These are phyloP conservation scores for Aureobasidium sp. DNA, from an alignment of 2,329 filamentous ascomycete genomes.

Conservation along the genomic window DNA sequence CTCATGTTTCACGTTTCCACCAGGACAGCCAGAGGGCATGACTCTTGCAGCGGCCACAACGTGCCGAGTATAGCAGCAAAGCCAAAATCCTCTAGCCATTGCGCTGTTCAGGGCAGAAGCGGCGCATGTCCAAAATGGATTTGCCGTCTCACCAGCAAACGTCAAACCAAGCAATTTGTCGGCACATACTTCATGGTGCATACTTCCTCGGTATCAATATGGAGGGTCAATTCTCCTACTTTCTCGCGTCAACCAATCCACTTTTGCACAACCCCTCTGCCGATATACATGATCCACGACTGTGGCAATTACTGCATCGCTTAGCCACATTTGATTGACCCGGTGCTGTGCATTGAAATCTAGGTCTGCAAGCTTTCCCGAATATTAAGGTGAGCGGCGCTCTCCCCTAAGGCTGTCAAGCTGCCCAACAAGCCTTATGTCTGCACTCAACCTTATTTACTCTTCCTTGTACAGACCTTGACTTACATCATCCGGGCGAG, in stretches of 20 bases:
- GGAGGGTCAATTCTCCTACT: background rate
- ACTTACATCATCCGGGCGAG: background rate
- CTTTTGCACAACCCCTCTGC: background rate
- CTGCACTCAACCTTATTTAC: background rate
- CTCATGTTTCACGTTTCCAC: background rate
- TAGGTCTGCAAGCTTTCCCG: background rate
- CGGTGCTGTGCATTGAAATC: background rate
- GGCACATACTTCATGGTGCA: background rate
- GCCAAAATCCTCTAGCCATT: background rate
- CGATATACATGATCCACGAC: background rate
- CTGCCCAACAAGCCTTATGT: background rate
- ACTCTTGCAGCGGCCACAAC: background rate
- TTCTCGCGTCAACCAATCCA: background rate
- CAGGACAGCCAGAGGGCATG: background rate
- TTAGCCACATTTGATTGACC: background rate
- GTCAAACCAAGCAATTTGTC: background rate
- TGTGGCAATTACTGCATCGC: conserved; percentile 1
- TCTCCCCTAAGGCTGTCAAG: background rate
- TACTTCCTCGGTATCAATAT: background rate
- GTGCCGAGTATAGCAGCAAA: conserved; percentile 7
- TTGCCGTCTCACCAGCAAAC: background rate
- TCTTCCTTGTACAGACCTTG: background rate
- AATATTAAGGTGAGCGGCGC: background rate
- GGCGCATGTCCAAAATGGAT: background rate
- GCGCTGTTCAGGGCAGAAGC: background rate